Evolutionary conservation across 805 yeast species (phyloP).

Genomic region (Ogataea angusta): DNA sequence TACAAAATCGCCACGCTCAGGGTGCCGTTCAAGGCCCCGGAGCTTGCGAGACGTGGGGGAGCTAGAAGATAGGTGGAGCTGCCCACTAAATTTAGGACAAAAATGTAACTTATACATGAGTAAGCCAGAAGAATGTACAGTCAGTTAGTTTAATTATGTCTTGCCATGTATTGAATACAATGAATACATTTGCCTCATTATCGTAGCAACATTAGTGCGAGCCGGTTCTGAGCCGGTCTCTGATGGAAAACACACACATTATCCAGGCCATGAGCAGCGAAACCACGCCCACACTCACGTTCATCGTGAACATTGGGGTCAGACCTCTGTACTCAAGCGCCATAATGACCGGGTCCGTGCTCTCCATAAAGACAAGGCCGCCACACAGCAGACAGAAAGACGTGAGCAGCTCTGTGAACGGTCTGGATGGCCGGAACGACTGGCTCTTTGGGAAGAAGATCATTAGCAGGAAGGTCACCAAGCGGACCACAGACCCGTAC

Average conservation of each 20-base stretch:
- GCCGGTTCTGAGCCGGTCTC: slow-evolving; percentile 42
- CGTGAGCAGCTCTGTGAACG: slow-evolving; percentile 81
- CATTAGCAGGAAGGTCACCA: slow-evolving; percentile 57
- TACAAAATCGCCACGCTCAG: slow-evolving; percentile 79
- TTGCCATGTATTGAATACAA: not conserved
- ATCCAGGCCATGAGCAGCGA: slow-evolving; percentile 87
- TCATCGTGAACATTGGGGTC: slow-evolving; percentile 87
- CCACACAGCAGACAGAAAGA: slow-evolving; percentile 82
- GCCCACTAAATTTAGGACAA: too few relatives aligned
- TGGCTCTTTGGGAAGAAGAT: slow-evolving; percentile 39
- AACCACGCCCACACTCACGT: slow-evolving; percentile 75
- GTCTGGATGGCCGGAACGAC: slow-evolving; percentile 54
- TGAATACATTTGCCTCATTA: slow-evolving; percentile 2
- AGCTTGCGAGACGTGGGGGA: slow-evolving; percentile 54
- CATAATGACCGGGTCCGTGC: slow-evolving; percentile 80
- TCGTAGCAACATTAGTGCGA: slow-evolving; percentile 7
- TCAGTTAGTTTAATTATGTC: too few relatives aligned
- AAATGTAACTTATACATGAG: too few relatives aligned
- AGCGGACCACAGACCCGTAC: slow-evolving; percentile 77
- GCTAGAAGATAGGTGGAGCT: slow-evolving; percentile 10
- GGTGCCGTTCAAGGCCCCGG: slow-evolving; percentile 90
- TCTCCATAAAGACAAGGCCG: slow-evolving; percentile 88
- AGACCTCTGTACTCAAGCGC: slow-evolving; percentile 80
- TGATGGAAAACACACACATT: slow-evolving; percentile 64
- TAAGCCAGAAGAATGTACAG: too few relatives aligned